Evolutionary conservation across 1,284 basidiomycete species (phyloP), one percentile per base, ranked within the genome.

Genomic region (Fomes fomentarius): DNA sequence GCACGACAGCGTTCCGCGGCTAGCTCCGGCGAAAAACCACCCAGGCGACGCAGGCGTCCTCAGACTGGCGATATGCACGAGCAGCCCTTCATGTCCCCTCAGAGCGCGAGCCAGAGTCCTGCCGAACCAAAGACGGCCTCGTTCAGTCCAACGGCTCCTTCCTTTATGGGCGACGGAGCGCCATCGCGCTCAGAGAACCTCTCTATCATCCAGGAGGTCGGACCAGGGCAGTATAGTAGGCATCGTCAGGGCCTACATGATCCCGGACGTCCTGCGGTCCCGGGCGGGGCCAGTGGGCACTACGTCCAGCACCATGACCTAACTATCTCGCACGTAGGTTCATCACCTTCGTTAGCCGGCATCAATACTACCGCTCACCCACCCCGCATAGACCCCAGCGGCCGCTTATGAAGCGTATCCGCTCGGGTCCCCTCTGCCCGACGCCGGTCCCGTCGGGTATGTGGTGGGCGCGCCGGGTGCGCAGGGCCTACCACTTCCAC

Each of bases 1-100:
- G 86, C 85, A 31, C 83, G 89, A 33, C 85, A 88, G 63, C 77
- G 84, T 42, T 71, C 76, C 2, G 57, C 60, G 24, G 47, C 58
- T 8, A 62, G 49, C 1, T 56, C 56, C 1, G 61, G 55, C 1
- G 67, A 62, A 39, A 63, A 63, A 52, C 67, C 68, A 15, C 65
- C 63, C n/a, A 64, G 68, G 25, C 61, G 64, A 28, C 49, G 51
- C 15, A 60, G 64, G 43, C 63, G 64, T 14, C 57, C 63, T 21
- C 52, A 62, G 15, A 58, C 61, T 17, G 45, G 53, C 28, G 54
- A 58, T 12, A 41, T 37, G 26, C 5, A 26, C 15, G 56, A 45
- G 6, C 51, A 52, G 12, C 14, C 44, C 12, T 53, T 62, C 21
- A 54, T 52, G 12, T 51, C 55, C 19, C 33, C 57, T 6, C 58